These are phyloP conservation scores for Kodamaea laetipori DNA, from an alignment of 805 yeast genomes.

Conservation along the genomic window DNA sequence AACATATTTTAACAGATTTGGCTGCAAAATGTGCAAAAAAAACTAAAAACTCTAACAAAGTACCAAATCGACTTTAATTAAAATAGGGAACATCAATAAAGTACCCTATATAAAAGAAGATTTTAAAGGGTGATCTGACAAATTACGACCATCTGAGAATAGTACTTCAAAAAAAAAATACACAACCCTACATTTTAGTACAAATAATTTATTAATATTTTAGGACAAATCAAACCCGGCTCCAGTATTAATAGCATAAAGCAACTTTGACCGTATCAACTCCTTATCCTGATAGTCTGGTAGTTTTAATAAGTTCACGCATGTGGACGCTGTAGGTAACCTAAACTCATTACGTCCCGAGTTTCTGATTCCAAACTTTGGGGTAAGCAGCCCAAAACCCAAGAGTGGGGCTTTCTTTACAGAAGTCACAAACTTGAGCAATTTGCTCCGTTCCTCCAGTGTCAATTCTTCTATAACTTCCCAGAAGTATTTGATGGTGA, in stretches of 20 bases:
- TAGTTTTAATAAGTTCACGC: conserved; percentile 81
- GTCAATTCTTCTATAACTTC: conserved; percentile 69
- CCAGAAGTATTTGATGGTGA: conserved; percentile 73
- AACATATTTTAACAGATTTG: too few species aligned
- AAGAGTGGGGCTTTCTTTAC: conserved; percentile 88
- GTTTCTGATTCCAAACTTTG: conserved; percentile 78
- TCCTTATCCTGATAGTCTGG: conserved; percentile 79
- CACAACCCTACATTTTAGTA: too few species aligned
- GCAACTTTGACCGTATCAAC: conserved; percentile 58
- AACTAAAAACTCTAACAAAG: too few species aligned
- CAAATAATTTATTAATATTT: too few species aligned
- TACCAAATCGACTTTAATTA: too few species aligned
- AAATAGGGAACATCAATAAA: too few species aligned
- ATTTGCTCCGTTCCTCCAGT: conserved; percentile 59
- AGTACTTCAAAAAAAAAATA: too few species aligned
- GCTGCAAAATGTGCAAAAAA: too few species aligned
- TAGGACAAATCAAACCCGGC: conserved; percentile 77
- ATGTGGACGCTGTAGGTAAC: conserved; percentile 91
- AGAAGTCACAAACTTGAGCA: conserved; percentile 88
- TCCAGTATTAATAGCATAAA: conserved; percentile 77
- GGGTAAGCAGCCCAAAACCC: conserved; percentile 67
- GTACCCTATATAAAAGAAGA: too few species aligned
- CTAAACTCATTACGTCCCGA: conserved; percentile 58
- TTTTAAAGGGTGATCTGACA: too few species aligned
- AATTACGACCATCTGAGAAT: too few species aligned